A percentile compares a stretch with the other conserved stretches of the same genome.
Conservation (phyloP, 2,329 filamentous ascomycete genomes). For the Botrytis byssoidea region DNA sequence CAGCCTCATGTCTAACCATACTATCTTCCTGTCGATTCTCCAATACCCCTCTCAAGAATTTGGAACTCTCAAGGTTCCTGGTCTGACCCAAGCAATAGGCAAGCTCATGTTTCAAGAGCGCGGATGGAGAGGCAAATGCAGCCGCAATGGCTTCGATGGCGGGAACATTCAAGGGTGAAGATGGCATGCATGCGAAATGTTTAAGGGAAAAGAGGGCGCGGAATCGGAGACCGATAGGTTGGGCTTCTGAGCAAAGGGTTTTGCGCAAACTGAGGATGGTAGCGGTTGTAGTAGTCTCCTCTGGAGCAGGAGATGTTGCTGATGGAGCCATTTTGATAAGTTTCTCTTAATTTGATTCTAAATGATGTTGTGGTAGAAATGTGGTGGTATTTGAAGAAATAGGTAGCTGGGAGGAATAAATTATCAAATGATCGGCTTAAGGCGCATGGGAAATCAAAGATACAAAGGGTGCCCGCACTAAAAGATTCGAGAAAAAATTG, state of each 20-base stretch:
- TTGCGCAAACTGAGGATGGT: slow-evolving; percentile 58
- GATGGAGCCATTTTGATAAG: slow-evolving; percentile 37
- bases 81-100: slow-evolving; percentile 97
- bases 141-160: slow-evolving; percentile 82
- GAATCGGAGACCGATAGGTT: slow-evolving; percentile 84
- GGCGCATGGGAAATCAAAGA: background rate
- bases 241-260: slow-evolving; percentile 75
- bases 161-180: slow-evolving; percentile 54
- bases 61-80: slow-evolving; percentile 70
- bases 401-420: background rate
- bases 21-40: slow-evolving; percentile 78
- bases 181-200: slow-evolving; percentile 73
- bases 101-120: slow-evolving; percentile 91
- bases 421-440: background rate
- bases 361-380: background rate
- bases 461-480: background rate
- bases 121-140: slow-evolving; percentile 79
- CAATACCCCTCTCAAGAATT: slow-evolving; percentile 70
- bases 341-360: background rate
- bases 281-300: slow-evolving; percentile 30
- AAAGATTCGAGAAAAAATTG: background rate
- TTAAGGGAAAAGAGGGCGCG: slow-evolving; percentile 97
- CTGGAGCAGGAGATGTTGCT: slow-evolving; percentile 33
- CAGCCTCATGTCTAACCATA: slow-evolving; percentile 96
- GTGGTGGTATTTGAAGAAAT: background rate